phyloP scores from a whole-genome alignment of 2,329 filamentous ascomycete genomes.

The Epichloe aotearoae region DNA sequence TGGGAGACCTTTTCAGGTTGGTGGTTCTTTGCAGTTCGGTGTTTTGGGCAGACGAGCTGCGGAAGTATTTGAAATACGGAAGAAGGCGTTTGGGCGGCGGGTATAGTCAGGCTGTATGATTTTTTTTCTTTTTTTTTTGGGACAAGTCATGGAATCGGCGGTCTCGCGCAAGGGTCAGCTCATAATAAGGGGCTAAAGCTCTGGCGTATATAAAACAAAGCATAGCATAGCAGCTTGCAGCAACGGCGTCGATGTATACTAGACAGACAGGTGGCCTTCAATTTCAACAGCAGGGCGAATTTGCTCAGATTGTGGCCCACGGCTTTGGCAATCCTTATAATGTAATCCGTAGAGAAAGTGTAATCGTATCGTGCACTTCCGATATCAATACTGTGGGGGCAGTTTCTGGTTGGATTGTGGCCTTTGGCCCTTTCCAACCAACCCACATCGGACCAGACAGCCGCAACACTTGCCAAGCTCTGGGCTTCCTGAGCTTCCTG shows the following conservation, averaged over 20 bases:
- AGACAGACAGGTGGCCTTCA: neutral
- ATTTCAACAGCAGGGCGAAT: neutral
- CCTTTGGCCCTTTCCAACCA: neutral
- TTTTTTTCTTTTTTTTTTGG: neutral
- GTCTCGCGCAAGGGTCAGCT: neutral
- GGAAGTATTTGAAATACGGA: conserved; percentile 64
- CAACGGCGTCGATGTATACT: neutral
- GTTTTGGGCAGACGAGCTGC: conserved; percentile 85
- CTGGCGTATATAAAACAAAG: neutral
- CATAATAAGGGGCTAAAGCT: neutral
- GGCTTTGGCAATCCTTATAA: no score
- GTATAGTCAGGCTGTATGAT: conserved; percentile 53
- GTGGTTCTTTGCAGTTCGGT: conserved; percentile 71
- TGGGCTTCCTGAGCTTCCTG: neutral
- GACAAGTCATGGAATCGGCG: neutral
- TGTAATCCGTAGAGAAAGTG: no score
- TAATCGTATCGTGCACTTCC: no score
- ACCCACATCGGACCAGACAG: neutral
- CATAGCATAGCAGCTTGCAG: neutral
- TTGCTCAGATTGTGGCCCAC: no score
- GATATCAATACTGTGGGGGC: no score
- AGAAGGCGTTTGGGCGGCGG: conserved; percentile 42
- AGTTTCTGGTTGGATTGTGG: neutral
- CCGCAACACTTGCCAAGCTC: neutral
- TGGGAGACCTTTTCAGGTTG: conserved; percentile 62